Base-by-base conservation (phyloP, 495 filamentous ascomycete genomes). In the Hypoxylon rickii region DNA sequence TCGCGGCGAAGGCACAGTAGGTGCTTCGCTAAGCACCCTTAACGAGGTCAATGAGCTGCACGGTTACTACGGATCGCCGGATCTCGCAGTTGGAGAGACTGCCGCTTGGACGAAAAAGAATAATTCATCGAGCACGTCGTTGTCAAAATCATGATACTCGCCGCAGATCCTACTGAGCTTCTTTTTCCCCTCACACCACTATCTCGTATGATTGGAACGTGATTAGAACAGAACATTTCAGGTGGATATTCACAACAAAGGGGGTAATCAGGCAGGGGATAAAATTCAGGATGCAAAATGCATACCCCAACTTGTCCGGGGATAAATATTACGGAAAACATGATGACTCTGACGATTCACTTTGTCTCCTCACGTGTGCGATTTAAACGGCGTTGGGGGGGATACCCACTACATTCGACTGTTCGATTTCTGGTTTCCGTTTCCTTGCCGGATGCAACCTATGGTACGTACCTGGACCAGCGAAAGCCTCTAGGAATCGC, bases 61-160 rank as follows among this genome's bases (percentile, higher is more conserved):
- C 48, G 71, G 73, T 16, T 66, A 66, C 21, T 75, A 73, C 50
- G 73, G 71, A 0, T 50, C 71, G 26, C 7, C 50, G 7, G 60
- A 71, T 45, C 38, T 45, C 0, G 47, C 58, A 19, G 44, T 48
- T 5, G 47, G 58, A 16, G 45, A 61, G 29, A 61, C 57, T 10
- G 51, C 46, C 2, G 51, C 51, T 36, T 45, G n/a, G 19, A 19
- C n/a, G n/a, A n/a, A n/a, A n/a, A n/a, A 17, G 26, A 24, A 47
- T 26, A 44, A 39, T 7, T 31, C 46, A 0, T 34, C 51, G 10
- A 51, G 41, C 24, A n/a, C n/a, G n/a, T 51, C 46, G 24, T 29
- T 29, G 24, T 10, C 24, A 10, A 29, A 10, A 10, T 4, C 24
- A 10, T 29, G 24, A 29, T n/a, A n/a, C n/a, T n/a, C n/a, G n/a